phyloP scores from a whole-genome alignment of 2,329 filamentous ascomycete species.

The Ceratocystiopsis brevicomis region DNA sequence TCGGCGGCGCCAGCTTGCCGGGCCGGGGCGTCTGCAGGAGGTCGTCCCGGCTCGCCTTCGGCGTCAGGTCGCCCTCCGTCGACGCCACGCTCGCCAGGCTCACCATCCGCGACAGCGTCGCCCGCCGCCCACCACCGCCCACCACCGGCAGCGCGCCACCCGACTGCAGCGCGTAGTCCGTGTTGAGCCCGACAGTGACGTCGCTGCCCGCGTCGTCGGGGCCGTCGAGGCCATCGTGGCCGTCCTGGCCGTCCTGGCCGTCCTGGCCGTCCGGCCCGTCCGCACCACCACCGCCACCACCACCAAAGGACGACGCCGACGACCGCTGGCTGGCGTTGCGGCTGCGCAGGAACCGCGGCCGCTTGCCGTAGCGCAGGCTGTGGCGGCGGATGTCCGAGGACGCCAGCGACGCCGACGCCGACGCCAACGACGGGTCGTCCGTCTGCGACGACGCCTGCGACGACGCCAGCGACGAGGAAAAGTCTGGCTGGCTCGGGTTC shows the following conservation, averaged over 20 bases:
- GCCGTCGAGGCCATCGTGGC: too few relatives aligned
- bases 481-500: too few relatives aligned
- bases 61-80: conserved; percentile 20
- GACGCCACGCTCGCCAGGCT: conserved; percentile 85
- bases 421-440: too few relatives aligned
- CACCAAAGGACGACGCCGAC: conserved; percentile 38
- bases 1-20: conserved; percentile 39
- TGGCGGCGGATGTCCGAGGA: conserved; percentile 22
- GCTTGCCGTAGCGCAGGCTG: conserved; percentile 25
- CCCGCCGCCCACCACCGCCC: conserved; percentile 26
- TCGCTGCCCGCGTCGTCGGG: conserved; percentile 54
- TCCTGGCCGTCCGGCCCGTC: conserved; percentile 9
- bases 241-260: too few relatives aligned
- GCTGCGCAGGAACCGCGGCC: conserved; percentile 39
- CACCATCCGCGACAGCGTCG: conserved; percentile 50
- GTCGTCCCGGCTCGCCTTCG: conserved; percentile 19
- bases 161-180: conserved; percentile 67
- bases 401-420: too few relatives aligned
- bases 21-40: conserved; percentile 52
- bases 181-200: conserved; percentile 43
- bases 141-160: conserved; percentile 50
- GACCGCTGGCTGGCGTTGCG: conserved; percentile 39
- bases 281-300: too few relatives aligned
- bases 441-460: too few relatives aligned
- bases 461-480: too few relatives aligned